Conservation (phyloP, 129 eudicot genomes). For the Heracleum sosnowskyi region DNA sequence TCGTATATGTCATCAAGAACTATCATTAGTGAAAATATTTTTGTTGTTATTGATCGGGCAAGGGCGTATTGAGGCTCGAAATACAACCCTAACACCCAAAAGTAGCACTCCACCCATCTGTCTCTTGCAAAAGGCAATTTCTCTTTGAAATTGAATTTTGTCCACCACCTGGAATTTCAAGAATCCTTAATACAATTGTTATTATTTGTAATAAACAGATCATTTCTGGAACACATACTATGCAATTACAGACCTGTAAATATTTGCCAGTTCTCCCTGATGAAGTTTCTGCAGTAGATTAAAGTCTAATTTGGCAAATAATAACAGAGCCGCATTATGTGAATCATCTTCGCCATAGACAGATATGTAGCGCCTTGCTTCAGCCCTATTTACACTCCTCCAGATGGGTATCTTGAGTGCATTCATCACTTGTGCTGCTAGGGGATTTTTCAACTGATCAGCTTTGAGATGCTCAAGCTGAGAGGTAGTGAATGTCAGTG, state of each 20-base stretch:
- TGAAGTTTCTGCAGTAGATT: slow-evolving; percentile 3
- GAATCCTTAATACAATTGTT: not conserved
- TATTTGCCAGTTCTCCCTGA: slow-evolving; percentile 3
- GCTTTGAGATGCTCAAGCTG: not conserved
- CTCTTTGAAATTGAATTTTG: not conserved
- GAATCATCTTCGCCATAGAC: slow-evolving; percentile 1
- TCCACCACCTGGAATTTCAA: slow-evolving; percentile 6
- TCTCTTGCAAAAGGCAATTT: slow-evolving; percentile 12
- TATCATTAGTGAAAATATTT: not conserved
- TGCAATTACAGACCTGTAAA: not conserved
- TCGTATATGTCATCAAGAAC: slow-evolving; percentile 9
- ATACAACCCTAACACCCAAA: slow-evolving; percentile 4
- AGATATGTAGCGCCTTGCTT: slow-evolving; percentile 7
- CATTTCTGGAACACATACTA: not conserved
- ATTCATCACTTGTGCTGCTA: not conserved
- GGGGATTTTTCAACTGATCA: not conserved
- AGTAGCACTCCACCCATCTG: slow-evolving; percentile 8
- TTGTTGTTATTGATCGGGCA: not conserved
- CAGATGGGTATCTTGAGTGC: slow-evolving; percentile 8
- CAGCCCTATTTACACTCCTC: slow-evolving; percentile 4
- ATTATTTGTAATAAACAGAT: not conserved
- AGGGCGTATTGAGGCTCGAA: not conserved
- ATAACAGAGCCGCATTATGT: not conserved
- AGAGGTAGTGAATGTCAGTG: slow-evolving; percentile 6
- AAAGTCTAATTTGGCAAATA: slow-evolving; percentile 14